Conservation (phyloP, 805 yeast genomes). For the Zygosaccharomyces pseudorouxii region DNA sequence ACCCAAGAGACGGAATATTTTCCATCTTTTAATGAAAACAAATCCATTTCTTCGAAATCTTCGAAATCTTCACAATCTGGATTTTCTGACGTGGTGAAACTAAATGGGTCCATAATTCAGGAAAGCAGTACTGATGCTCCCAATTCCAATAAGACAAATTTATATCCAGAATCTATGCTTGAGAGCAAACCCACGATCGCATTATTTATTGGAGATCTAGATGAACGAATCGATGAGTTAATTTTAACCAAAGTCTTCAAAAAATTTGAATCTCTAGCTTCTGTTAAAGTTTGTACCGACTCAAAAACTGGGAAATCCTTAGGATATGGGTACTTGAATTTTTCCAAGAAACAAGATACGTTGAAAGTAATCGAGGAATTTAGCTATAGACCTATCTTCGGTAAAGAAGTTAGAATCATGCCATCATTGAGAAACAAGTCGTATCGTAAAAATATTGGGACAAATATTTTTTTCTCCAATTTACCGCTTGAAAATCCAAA, state of each 20-base stretch:
- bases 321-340: conserved; percentile 73
- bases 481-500: conserved; percentile 33
- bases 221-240: conserved; percentile 46
- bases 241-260: conserved; percentile 43
- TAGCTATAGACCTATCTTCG: conserved; percentile 43
- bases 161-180: conserved; percentile 1
- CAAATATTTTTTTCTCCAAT: conserved; percentile 48
- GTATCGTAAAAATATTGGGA: conserved; percentile 42
- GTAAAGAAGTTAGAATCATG: conserved; percentile 51
- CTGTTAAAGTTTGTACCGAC: conserved; percentile 58
- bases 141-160: background rate
- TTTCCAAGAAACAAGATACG: conserved; percentile 47
- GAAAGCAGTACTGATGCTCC: background rate
- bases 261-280: conserved; percentile 42
- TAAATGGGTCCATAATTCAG: conserved; percentile 1
- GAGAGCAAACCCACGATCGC: conserved; percentile 27
- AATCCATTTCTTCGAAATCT: conserved; percentile 14
- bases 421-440: conserved; percentile 45
- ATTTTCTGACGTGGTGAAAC: conserved; percentile 14
- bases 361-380: conserved; percentile 51
- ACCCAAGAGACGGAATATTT: conserved; percentile 1
- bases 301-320: conserved; percentile 51
- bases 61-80: conserved; percentile 19
- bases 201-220: conserved; percentile 62
- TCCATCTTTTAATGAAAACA: conserved; percentile 11